A percentile compares a stretch with the other conserved stretches of the same genome.
Conservation (phyloP, 2,329 filamentous ascomycete species). For the Ophiostoma perfectum region DNA sequence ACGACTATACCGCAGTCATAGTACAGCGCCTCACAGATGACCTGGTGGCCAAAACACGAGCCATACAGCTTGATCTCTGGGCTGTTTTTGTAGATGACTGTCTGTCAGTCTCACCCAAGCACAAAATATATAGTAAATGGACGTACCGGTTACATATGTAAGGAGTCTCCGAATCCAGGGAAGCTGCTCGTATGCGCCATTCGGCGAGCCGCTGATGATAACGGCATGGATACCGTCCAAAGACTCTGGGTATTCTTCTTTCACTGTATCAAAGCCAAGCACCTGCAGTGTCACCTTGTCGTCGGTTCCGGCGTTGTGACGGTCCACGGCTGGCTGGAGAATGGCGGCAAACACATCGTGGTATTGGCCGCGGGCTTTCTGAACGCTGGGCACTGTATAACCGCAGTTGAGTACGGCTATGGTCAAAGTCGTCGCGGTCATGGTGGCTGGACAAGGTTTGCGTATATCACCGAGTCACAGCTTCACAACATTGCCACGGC, state of each 20-base stretch:
- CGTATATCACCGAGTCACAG: not conserved
- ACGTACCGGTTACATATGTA: constrained; percentile 25
- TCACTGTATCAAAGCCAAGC: not conserved
- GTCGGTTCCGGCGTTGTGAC: not conserved
- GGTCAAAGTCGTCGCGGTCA: not conserved
- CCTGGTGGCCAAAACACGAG: constrained; percentile 41
- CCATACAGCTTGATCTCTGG: constrained; percentile 38
- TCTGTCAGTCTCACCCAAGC: not conserved
- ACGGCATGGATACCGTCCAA: constrained; percentile 34
- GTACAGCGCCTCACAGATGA: constrained; percentile 38
- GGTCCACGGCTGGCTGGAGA: constrained; percentile 8
- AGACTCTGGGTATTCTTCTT: constrained; percentile 31
- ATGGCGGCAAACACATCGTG: constrained; percentile 14
- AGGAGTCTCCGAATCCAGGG: constrained; percentile 28
- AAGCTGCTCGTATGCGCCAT: constrained; percentile 32
- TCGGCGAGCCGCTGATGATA: constrained; percentile 37
- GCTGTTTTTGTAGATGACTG: constrained; percentile 29
- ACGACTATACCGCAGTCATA: constrained; percentile 29
- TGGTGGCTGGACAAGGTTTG: not conserved
- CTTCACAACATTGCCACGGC: not conserved
- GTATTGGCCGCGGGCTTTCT: constrained; percentile 17
- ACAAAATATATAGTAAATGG: too few species aligned
- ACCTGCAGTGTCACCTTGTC: not conserved
- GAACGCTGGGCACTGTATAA: constrained; percentile 16
- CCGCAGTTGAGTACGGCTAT: constrained; percentile 19